Base-by-base conservation (phyloP, 2,329 filamentous ascomycete genomes). In the Drechmeria coniospora region DNA sequence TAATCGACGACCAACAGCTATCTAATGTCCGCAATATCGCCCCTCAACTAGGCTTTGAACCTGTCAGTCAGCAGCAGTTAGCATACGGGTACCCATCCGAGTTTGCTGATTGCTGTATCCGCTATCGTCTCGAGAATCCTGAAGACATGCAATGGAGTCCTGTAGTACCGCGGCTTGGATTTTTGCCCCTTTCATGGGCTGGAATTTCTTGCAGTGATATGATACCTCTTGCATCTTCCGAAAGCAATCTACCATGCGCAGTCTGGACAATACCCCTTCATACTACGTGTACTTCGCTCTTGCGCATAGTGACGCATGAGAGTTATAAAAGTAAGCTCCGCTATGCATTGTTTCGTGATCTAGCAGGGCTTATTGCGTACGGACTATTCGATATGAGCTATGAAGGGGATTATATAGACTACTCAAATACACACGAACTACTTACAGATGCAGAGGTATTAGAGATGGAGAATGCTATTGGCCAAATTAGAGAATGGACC, bases 121-220 rank as follows among this genome's bases (percentile, higher is more conserved):
- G 26, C 10, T 23, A 23, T 11, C 9, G 9, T 6, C 16, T 27
- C 13, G 26, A 27, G 15, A 8, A 23, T 4, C 3, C 20, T 6
- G 26, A 16, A 9, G 26, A 11, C 14, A 20, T n/a, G 17, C 12
- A n/a, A n/a, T 6, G 15, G 5, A 23, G 10, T 15, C n/a, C 15
- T 22, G 10, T 2, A 21, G 19, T 4, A 11, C 20, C 6, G 13
- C 13, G 26, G 26, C 15, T 27, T 18, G 19, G 21, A n/a, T 20
- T 27, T 8, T 21, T 27, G 15, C 26, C 26, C 17, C 19, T 27
- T 10, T 17, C 26, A 27, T 27, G 26, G 26, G 15, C 20, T n/a
- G 26, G 20, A 14, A 22, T 27, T 15, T 4, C 26, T 10, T 14
- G 12, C 17, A 4, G 15, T 3, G 25, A 27, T 4, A 8, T 15